These are phyloP conservation scores for Aspergillus sp. DNA, from an alignment of 2,329 filamentous ascomycete genomes.

Conservation along the genomic window DNA sequence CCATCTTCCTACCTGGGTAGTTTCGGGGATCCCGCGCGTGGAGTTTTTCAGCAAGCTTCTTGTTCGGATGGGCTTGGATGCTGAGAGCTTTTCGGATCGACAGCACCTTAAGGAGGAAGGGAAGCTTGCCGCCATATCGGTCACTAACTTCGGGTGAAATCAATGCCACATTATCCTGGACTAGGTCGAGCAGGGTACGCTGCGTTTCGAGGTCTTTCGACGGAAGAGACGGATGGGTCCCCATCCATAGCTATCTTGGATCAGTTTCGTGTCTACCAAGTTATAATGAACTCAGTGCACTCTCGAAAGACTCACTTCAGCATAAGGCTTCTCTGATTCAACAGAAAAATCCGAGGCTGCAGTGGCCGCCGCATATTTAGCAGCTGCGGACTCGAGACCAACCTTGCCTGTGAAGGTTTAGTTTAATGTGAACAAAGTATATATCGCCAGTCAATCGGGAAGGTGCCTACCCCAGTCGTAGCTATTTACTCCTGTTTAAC, in stretches of 20 bases:
- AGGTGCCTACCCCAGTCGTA: conserved; percentile 81
- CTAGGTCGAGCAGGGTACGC: conserved; percentile 80
- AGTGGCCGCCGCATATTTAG: conserved; percentile 84
- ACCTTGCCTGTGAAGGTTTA: conserved; percentile 67
- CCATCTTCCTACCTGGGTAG: conserved; percentile 65
- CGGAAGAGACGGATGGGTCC: conserved; percentile 92
- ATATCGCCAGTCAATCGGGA: neutral
- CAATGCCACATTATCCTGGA: conserved; percentile 81
- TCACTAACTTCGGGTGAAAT: conserved; percentile 71
- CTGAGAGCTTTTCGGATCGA: conserved; percentile 94
- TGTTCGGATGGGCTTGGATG: conserved; percentile 96
- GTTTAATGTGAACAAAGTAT: conserved; percentile 10
- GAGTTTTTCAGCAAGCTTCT: conserved; percentile 85
- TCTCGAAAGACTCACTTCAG: conserved; percentile 62
- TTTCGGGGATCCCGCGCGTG: conserved; percentile 86
- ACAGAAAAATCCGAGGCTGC: conserved; percentile 72
- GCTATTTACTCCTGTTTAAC: conserved; percentile 78
- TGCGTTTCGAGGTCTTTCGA: conserved; percentile 85
- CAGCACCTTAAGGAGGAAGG: conserved; percentile 97
- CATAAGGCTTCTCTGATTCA: conserved; percentile 86
- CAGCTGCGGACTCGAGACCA: conserved; percentile 81
- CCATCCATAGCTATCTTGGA: conserved; percentile 84
- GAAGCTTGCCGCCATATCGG: conserved; percentile 77
- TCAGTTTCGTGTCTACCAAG: conserved; percentile 10
- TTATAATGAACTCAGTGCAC: neutral